Percentiles rank a stretch among this genome's conserved stretches.
These are phyloP conservation scores for Collybia mongolica DNA, from an alignment of 768 basidiomycete genomes.

Conservation along the genomic window DNA sequence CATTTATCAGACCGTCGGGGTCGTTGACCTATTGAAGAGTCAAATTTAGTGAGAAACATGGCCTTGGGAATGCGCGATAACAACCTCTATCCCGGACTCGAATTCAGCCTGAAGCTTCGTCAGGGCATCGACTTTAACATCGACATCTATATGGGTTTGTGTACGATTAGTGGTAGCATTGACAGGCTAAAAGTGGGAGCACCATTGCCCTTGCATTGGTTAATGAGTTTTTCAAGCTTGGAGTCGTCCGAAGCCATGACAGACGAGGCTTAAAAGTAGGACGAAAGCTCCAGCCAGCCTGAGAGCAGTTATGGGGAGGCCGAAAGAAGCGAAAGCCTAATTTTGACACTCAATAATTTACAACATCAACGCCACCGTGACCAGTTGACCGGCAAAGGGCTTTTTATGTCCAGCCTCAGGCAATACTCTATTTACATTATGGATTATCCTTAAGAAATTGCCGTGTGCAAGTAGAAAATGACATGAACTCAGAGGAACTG, in stretches of 20 bases:
- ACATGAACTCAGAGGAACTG: too few species aligned
- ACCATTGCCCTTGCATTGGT: constrained; percentile 69
- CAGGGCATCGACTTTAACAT: constrained; percentile 78
- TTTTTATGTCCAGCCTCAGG: too few species aligned
- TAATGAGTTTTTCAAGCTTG: constrained; percentile 58
- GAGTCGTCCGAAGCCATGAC: constrained; percentile 53
- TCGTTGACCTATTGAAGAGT: constrained; percentile 57
- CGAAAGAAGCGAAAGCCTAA: constrained; percentile 4
- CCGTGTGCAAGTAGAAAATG: too few species aligned
- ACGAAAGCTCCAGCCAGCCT: neutral
- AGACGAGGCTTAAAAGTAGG: constrained; percentile 9
- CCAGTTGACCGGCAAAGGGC: too few species aligned
- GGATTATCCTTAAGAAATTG: too few species aligned
- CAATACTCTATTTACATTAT: too few species aligned
- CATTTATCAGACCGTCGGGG: constrained; percentile 64
- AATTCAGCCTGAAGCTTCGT: constrained; percentile 76
- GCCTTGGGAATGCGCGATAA: neutral
- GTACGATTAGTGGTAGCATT: neutral
- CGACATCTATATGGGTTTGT: constrained; percentile 53
- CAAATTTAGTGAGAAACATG: constrained; percentile 5
- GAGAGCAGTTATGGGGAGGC: neutral
- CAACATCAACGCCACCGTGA: too few species aligned
- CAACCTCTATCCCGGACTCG: constrained; percentile 70
- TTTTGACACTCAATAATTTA: neutral
- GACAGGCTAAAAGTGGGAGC: constrained; percentile 12